Evolutionary conservation across 2,329 filamentous ascomycete genomes (phyloP), one percentile per base, ranked within the genome.

Genomic region (Pestalotiopsis sp.): DNA sequence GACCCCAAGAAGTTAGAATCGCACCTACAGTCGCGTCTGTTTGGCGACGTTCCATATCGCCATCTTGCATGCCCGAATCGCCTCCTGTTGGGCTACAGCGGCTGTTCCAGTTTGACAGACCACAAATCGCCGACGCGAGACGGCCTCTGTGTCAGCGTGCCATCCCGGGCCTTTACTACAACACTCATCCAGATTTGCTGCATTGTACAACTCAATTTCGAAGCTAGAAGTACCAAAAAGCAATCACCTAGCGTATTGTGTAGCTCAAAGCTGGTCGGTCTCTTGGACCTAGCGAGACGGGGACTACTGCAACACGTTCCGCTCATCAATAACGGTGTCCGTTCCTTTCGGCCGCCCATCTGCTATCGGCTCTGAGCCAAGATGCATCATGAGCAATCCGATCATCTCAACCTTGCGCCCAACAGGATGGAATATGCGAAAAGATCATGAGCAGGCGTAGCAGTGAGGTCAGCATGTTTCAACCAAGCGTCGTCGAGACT

Each of bases 161-260:
- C 41, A 49, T 14, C 41, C 41, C n/a, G 41, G 41, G 41, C 13
- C 41, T 14, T n/a, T 9, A 12, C 41, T 12, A n/a, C 13, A 14
- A 14, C 14, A n/a, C 13, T 6, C 41, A 49, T 5, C 14, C 13
- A n/a, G 41, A 49, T 14, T 49, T 49, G n/a, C 41, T 49, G 41
- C 41, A 49, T 38, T 61, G 58, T n/a, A 38, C 58, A 61, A 61
- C 58, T 61, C 58, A 61, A 61, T 31, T n/a, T 31, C n/a, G 58
- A 36, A 36, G 58, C 58, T 61, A 38, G 23, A 61, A 61, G 58
- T 14, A 13, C 5, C 20, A 38, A 61, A 61, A 61, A 58, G 25
- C 23, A 27, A 61, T 27, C 58, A 23, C 23, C 9, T 61, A n/a
- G 25, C 14, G 23, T 61, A 5, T 31, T 27, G 20, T n/a, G 55